Evolutionary conservation across 2,329 filamentous ascomycete species (phyloP), one percentile per base, ranked within the genome.

Genomic region (Stachybotrys echinatus): DNA sequence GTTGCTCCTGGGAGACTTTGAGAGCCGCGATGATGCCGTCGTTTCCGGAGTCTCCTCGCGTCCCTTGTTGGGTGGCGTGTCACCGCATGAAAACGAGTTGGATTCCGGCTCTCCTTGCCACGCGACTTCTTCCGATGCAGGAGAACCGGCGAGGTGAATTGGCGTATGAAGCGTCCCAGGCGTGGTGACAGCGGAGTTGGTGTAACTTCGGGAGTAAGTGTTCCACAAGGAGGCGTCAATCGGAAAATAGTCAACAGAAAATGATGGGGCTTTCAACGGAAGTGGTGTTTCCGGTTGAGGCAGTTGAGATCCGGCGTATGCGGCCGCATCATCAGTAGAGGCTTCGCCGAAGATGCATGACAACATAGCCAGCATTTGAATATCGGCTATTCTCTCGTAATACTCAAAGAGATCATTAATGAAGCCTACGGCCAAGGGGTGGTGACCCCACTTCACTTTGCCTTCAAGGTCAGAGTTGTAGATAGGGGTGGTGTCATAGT

Each of bases 281-380:
- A 87, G 68, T 7, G 83, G 83, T 22, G 80, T 84, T 55, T 85
- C 79, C 6, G 81, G 75, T 49, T 82, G 76, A 0, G 77, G 74
- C 47, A 83, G 68, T 50, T 74, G 74, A 2, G 77, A 75, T 54
- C 81, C 80, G 17, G 76, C 74, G 55, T 83, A 83, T 4, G 81
- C 77, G 21, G 81, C 72, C 45, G 74, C 74, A 51, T 83, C 75
- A 42, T 79, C 72, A 0, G 76, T 70, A 12, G 76, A 73, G 0
- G 82, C 75, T 47, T 87, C 83, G 56, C 78, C 81, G 61, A 88
- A 87, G 50, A 87, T 78, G 62, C 84, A 87, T 2, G 84, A 84
- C 23, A 88, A 72, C 82, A 87, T 87, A 8, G 84, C 84, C 48
- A 88, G 62, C 84, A 88, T 88, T 63, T 88, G 84, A 12, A 86